Evolutionary conservation across 257 asterid species (phyloP), one percentile per base, ranked within the genome.

Genomic region (Rauvolfia tetraphylla): DNA sequence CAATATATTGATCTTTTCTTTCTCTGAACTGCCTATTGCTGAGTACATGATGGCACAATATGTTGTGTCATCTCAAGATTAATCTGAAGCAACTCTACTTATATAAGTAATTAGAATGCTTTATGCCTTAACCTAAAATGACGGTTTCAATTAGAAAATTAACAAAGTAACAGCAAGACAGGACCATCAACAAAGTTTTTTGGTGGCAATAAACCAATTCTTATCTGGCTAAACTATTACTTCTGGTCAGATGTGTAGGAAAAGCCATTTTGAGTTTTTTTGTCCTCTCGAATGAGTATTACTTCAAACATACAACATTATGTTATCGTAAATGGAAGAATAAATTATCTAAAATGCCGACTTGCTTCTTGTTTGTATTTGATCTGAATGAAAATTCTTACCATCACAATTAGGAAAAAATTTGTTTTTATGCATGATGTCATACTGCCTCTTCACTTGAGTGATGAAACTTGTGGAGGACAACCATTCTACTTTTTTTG

Each of bases 1-100:
- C 68, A 38, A 20, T 71, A 33, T 13, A 23, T 73, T 73, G 56
- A 71, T 76, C n/a, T 51, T 51, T 74, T 68, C 34, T 56, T 69
- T 79, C 70, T 74, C 61, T 11, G 2, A 29, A 27, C 44, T 48
- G 25, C 42, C 15, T 71, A 39, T n/a, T 8, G 48, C 23, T 57
- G 39, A 70, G 27, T 22, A 44, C 12, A 18, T 22, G 44, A 36
- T 68, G 62, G 31, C 29, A 14, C 41, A 34, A 71, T 46, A 22
- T 41, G 15, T 67, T 38, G 18, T 38, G 53, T 53, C 22, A 65
- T 23, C 72, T 75, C 4, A 46, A 27, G 27, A 39, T 48, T 56
- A 25, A 36, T 57, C 42, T 14, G 25, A 36, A 36, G 76, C 36
- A 72, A 25, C 67, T 54, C 1, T 36, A 20, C 38, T 23, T 73